Conservation (phyloP, 192 early-diverging fungal species). For the Coemansia sp. region DNA sequence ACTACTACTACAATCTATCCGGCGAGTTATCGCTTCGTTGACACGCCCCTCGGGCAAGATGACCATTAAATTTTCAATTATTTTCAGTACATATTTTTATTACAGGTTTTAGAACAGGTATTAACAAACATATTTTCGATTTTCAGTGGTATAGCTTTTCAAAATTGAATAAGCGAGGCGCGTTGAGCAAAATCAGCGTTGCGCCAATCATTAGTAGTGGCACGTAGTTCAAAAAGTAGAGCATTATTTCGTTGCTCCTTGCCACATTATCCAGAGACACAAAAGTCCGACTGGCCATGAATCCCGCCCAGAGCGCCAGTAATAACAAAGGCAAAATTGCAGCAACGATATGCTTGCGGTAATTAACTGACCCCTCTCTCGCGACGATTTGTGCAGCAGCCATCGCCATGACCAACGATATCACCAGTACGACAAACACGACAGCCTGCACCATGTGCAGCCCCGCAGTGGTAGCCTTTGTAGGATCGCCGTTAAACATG, state of each 20-base stretch:
- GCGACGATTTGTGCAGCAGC: background rate
- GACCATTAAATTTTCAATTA: too few species aligned
- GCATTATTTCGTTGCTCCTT: conserved; percentile 17
- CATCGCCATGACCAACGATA: background rate
- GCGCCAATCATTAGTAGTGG: conserved; percentile 27
- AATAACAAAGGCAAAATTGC: background rate
- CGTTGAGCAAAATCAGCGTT: conserved; percentile 10
- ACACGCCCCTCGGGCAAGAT: too few species aligned
- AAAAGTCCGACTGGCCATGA: conserved; percentile 19
- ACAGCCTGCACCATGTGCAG: conserved; percentile 22
- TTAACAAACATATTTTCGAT: background rate
- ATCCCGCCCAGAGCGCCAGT: conserved; percentile 31
- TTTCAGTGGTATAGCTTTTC: conserved; percentile 15
- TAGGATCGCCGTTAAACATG: conserved; percentile 18
- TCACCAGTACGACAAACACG: conserved; percentile 8
- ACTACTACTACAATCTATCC: too few species aligned
- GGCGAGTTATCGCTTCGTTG: too few species aligned
- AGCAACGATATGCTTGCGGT: conserved; percentile 18
- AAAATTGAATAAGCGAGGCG: conserved; percentile 41
- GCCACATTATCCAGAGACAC: conserved; percentile 25
- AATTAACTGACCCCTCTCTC: conserved; percentile 3
- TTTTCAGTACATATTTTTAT: background rate
- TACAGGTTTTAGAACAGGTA: background rate
- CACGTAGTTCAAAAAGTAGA: conserved; percentile 18
- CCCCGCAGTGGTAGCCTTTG: background rate